Conservation (phyloP, 805 yeast genomes). For the Schizosaccharomyces japonicus region DNA sequence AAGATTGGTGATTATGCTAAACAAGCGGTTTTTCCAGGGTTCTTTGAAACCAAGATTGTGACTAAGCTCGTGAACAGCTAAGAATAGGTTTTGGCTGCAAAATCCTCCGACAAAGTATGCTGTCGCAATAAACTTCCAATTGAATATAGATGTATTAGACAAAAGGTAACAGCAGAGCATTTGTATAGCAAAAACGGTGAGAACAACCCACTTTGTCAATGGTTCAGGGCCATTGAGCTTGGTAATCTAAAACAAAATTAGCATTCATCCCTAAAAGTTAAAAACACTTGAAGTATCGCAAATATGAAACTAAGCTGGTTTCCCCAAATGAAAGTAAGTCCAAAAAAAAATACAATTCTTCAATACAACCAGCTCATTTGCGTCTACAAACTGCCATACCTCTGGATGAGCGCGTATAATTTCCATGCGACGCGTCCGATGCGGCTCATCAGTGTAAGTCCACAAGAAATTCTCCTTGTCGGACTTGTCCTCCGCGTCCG, state of each 20-base stretch:
- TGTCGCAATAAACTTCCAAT: slow-evolving; percentile 30
- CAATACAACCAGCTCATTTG: too few species aligned
- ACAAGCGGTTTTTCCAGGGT: slow-evolving; percentile 54
- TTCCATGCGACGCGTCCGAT: slow-evolving; percentile 43
- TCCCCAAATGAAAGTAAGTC: too few species aligned
- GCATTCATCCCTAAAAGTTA: not conserved
- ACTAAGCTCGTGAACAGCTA: slow-evolving; percentile 70
- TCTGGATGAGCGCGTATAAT: slow-evolving; percentile 59
- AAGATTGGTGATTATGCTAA: slow-evolving; percentile 50
- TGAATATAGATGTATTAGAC: slow-evolving; percentile 28
- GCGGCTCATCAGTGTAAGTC: slow-evolving; percentile 69
- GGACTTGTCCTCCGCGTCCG: not conserved
- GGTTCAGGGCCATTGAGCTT: slow-evolving; percentile 75
- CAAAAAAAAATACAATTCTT: too few species aligned
- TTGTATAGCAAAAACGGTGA: slow-evolving; percentile 45
- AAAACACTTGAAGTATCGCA: not conserved
- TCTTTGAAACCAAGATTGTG: slow-evolving; percentile 67
- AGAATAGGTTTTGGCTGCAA: slow-evolving; percentile 55
- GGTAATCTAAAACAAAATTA: slow-evolving; percentile 18
- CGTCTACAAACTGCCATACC: slow-evolving; percentile 16
- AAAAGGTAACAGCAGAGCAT: slow-evolving; percentile 37
- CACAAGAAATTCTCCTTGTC: slow-evolving; percentile 43
- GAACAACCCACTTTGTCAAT: slow-evolving; percentile 50
- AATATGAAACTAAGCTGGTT: too few species aligned
- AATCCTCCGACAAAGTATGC: slow-evolving; percentile 76